phyloP scores from a whole-genome alignment of 441 rosid genomes.

The Arabidopsis lyrata region DNA sequence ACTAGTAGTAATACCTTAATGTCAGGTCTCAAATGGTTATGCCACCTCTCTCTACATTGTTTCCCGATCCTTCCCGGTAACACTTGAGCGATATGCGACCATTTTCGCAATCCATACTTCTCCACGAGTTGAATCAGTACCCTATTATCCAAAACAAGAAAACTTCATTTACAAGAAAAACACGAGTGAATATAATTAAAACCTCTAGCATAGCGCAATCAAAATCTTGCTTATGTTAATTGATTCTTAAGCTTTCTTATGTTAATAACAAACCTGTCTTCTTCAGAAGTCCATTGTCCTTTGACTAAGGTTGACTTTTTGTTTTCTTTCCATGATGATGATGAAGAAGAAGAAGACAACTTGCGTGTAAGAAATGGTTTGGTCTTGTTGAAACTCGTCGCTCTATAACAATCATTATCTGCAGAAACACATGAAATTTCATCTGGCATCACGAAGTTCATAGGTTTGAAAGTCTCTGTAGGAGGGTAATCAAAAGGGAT shows the following conservation, averaged over 20 bases:
- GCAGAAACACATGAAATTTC: conserved; percentile 66
- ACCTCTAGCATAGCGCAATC: neutral
- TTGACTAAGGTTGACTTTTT: conserved; percentile 67
- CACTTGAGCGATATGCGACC: conserved; percentile 89
- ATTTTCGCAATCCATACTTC: conserved; percentile 77
- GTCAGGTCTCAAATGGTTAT: conserved; percentile 87
- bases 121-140: conserved; percentile 67
- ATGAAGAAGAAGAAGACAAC: conserved; percentile 40
- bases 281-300: conserved; percentile 88
- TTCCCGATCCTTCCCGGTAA: conserved; percentile 91
- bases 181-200: no score
- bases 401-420: conserved; percentile 44
- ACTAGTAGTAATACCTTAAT: conserved; percentile 63
- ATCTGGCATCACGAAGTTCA: conserved; percentile 57
- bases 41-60: conserved; percentile 99
- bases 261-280: conserved; percentile 66
- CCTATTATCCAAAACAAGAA: conserved; percentile 47
- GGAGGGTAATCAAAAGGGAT: conserved; percentile 46
- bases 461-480: conserved; percentile 46
- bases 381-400: conserved; percentile 47
- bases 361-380: conserved; percentile 46
- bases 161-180: neutral
- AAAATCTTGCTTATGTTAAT: neutral
- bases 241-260: no score
- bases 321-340: conserved; percentile 54